Conservation (phyloP, 768 basidiomycete genomes). For the Ephemerocybe angulata region DNA sequence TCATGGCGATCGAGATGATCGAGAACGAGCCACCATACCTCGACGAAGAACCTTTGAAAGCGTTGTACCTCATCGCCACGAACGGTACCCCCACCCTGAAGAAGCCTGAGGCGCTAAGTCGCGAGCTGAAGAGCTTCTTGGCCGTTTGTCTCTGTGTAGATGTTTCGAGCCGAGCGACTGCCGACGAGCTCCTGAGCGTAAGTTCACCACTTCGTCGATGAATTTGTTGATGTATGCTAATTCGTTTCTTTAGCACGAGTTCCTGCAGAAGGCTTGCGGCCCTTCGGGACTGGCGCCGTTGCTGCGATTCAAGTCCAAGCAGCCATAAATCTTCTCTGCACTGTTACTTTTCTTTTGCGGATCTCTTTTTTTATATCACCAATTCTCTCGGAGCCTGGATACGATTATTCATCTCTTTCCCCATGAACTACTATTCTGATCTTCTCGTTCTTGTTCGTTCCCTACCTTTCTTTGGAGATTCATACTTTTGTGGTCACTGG, state of each 20-base stretch:
- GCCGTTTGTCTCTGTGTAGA: slow-evolving; percentile 99
- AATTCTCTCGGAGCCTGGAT: neutral
- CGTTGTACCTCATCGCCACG: slow-evolving; percentile 92
- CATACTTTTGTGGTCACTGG: neutral
- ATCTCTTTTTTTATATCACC: neutral
- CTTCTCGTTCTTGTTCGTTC: neutral
- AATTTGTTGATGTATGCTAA: slow-evolving; percentile 9
- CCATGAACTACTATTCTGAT: neutral
- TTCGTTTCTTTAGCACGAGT: slow-evolving; percentile 70
- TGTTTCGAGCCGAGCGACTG: slow-evolving; percentile 88
- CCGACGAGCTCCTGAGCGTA: slow-evolving; percentile 80
- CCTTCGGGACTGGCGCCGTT: slow-evolving; percentile 81
- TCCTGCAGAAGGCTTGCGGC: slow-evolving; percentile 85
- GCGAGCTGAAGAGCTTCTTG: slow-evolving; percentile 92
- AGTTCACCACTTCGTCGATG: slow-evolving; percentile 24
- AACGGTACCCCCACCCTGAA: slow-evolving; percentile 98
- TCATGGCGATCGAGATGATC: slow-evolving; percentile 99
- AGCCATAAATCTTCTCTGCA: slow-evolving; percentile 31
- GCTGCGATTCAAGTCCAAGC: slow-evolving; percentile 73
- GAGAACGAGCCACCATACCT: slow-evolving; percentile 96
- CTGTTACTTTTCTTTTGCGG: neutral
- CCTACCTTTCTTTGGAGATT: neutral
- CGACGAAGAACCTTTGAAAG: slow-evolving; percentile 92
- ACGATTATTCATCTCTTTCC: neutral
- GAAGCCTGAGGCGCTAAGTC: slow-evolving; percentile 87